Conservation (phyloP, 768 basidiomycete genomes). For the Mrakia blollopis region DNA sequence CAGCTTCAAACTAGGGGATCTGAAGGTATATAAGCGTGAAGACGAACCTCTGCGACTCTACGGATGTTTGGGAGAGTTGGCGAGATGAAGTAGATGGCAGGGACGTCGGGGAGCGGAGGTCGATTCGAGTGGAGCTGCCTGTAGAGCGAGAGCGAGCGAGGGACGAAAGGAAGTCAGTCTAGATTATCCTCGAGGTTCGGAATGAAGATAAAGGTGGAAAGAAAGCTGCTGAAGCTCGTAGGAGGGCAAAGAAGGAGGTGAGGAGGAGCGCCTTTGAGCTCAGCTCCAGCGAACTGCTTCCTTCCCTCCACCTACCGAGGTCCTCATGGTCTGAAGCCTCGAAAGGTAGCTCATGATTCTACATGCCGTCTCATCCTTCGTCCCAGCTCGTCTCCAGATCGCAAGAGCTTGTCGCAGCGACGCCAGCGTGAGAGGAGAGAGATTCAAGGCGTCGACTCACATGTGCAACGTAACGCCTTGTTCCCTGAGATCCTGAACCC, state of each 20-base stretch:
- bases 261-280: background rate
- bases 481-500: slow-evolving; percentile 93
- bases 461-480: slow-evolving; percentile 97
- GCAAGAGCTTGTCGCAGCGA: too few relatives aligned
- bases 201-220: background rate
- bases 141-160: slow-evolving; percentile 23
- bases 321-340: background rate
- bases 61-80: slow-evolving; percentile 80
- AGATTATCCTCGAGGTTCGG: background rate
- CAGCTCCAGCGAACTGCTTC: background rate
- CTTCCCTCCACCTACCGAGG: background rate
- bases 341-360: too few relatives aligned
- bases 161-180: background rate
- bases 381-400: too few relatives aligned
- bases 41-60: slow-evolving; percentile 70
- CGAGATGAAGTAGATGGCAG: slow-evolving; percentile 92
- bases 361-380: too few relatives aligned
- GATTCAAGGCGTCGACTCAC: slow-evolving; percentile 51
- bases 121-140: slow-evolving; percentile 87
- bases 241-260: background rate
- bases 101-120: slow-evolving; percentile 88
- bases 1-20: background rate
- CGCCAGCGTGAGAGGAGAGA: background rate
- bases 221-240: too few relatives aligned
- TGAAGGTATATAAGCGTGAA: background rate